Evolutionary conservation across 331 rosid species (phyloP).

Genomic region (Quercus phellos): DNA sequence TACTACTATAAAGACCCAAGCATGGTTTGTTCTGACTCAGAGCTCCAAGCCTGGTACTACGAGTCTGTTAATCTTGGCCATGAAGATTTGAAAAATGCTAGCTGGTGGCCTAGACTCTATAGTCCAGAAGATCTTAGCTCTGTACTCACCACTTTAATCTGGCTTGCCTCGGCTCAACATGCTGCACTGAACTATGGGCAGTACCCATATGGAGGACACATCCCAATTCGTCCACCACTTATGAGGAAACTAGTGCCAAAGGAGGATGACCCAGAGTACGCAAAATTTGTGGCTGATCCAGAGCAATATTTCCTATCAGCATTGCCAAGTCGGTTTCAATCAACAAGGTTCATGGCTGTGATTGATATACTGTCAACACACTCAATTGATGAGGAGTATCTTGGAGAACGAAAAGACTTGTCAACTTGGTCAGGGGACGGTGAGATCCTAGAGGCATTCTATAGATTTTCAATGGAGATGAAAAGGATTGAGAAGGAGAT

Average conservation of each 20-base stretch:
- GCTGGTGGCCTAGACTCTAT: constrained; percentile 22
- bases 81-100: constrained; percentile 10
- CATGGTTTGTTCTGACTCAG: constrained; percentile 4
- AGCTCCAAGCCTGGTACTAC: constrained; percentile 27
- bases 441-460: constrained; percentile 36
- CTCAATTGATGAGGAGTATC: constrained; percentile 12
- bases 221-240: constrained; percentile 15
- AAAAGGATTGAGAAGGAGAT: constrained; percentile 37
- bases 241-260: constrained; percentile 7
- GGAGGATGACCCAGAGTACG: neutral
- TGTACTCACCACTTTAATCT: constrained; percentile 17
- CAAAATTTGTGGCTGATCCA: neutral
- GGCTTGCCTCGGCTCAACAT: constrained; percentile 18
- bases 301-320: neutral
- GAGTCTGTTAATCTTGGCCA: constrained; percentile 20
- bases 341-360: constrained; percentile 13
- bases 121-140: constrained; percentile 17
- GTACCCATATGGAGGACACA: constrained; percentile 22
- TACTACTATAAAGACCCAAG: neutral
- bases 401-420: constrained; percentile 27
- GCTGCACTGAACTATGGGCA: constrained; percentile 22
- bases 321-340: neutral
- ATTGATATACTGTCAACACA: constrained; percentile 1
- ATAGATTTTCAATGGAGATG: constrained; percentile 32
- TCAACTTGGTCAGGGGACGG: constrained; percentile 34